These are phyloP conservation scores for Limnanthes douglasii DNA, from an alignment of 345 rosid species.

Conservation along the genomic window DNA sequence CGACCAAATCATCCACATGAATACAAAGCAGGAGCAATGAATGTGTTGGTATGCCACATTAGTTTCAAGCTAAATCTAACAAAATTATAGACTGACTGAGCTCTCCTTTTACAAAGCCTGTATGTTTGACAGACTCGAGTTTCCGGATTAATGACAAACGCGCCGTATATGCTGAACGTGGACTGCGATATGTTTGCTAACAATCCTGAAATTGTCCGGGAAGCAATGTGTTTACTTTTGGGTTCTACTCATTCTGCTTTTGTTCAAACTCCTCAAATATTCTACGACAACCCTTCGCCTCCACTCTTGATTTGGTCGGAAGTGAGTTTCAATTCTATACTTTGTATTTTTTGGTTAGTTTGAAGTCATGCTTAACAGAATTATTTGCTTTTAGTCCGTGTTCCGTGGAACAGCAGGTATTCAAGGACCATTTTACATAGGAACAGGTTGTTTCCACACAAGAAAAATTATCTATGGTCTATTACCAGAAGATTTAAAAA, in stretches of 20 bases:
- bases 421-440: conserved; percentile 35
- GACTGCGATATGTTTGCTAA: conserved; percentile 67
- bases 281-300: conserved; percentile 10
- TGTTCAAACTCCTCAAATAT: conserved; percentile 38
- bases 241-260: conserved; percentile 18
- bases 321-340: no score
- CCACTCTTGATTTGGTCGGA: neutral
- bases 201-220: conserved; percentile 28
- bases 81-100: no score
- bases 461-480: conserved; percentile 50
- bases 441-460: conserved; percentile 50
- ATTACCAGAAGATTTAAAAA: conserved; percentile 13
- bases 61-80: no score
- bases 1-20: conserved; percentile 31
- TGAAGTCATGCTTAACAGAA: no score
- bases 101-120: no score
- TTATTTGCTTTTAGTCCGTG: no score
- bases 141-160: conserved; percentile 60
- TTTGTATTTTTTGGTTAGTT: no score
- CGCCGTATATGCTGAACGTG: conserved; percentile 60
- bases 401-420: conserved; percentile 32
- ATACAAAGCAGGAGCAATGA: conserved; percentile 79
- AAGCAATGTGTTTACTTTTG: conserved; percentile 41
- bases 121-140: conserved; percentile 50
- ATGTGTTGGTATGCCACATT: conserved; percentile 52